Evolutionary conservation across 2,329 filamentous ascomycete genomes (phyloP), one percentile per base, ranked within the genome.

Genomic region (Botrytis pseudocinerea): DNA sequence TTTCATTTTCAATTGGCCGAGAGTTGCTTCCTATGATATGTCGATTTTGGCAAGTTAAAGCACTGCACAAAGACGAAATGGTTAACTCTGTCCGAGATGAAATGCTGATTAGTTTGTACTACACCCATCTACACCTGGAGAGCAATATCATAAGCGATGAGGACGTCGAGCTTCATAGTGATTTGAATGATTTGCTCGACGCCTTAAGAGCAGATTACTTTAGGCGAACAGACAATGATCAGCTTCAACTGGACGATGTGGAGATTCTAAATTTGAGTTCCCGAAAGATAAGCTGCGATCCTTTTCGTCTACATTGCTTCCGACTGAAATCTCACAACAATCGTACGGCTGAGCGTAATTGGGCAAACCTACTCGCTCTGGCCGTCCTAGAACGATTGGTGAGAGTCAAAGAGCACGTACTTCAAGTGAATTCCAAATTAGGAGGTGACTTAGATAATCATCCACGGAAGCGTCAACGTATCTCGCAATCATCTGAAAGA

Each of bases 191-290:
- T n/a, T 82, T 98, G 2, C 80, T 90, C 48, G 91, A 94, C 62
- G 85, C 87, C 6, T 82, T 99, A n/a, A 92, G 91, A 84, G 83
- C 84, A 14, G 95, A 98, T 78, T 98, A 98, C 81, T 86, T 89
- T 6, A 90, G 86, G 76, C 88, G 94, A 74, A 85, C 89, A 51
- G 90, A 92, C 65, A 89, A 89, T 73, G 90, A 93, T 65, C 88
- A 91, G 54, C 85, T 98, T 18, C 92, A 94, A 76, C 83, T 97
- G n/a, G 90, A 93, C 74, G 93, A 98, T 78, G 80, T 98, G 80
- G 85, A 78, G 77, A 80, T 79, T 78, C 84, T 79, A 80, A 85
- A 76, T 73, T 77, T 70, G 82, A 85, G 77, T 57, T 65, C 71
- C 20, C 68, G 73, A 25, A 59, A 54, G 28, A 61, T n/a, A 28